phyloP scores from a whole-genome alignment of 441 rosid genomes.

The Capsella rubella region DNA sequence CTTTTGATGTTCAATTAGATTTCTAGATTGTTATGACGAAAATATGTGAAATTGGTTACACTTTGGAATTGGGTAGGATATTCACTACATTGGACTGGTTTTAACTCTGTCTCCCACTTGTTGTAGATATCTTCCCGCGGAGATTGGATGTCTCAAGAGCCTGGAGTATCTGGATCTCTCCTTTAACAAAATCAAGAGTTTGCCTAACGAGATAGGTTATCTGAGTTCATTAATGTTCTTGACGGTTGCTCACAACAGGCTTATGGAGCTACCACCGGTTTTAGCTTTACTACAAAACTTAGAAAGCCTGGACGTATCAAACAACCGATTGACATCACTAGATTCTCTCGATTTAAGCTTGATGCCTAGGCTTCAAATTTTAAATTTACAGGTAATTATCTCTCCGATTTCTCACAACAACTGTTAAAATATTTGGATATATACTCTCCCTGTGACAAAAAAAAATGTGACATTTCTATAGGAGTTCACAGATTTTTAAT shows the following conservation, averaged over 20 bases:
- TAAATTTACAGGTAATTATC: slow-evolving; percentile 83
- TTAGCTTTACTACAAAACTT: slow-evolving; percentile 74
- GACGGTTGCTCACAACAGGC: slow-evolving; percentile 87
- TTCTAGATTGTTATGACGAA: not conserved
- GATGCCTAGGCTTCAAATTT: slow-evolving; percentile 72
- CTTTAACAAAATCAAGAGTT: slow-evolving; percentile 85
- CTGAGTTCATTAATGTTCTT: slow-evolving; percentile 70
- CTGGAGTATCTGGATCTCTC: slow-evolving; percentile 91
- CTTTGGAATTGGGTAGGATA: slow-evolving; percentile 10
- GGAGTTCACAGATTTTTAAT: slow-evolving; percentile 28
- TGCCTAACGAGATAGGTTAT: slow-evolving; percentile 77
- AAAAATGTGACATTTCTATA: not conserved
- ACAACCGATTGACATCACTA: slow-evolving; percentile 78
- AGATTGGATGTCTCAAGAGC: slow-evolving; percentile 84
- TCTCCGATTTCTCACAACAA: not conserved
- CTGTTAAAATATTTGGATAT: slow-evolving; percentile 6
- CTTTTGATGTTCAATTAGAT: slow-evolving; percentile 7
- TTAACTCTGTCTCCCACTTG: slow-evolving; percentile 20
- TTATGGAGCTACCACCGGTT: slow-evolving; percentile 67
- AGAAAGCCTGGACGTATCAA: slow-evolving; percentile 82
- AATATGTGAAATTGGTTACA: not conserved
- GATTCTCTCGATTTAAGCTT: slow-evolving; percentile 72
- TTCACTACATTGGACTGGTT: slow-evolving; percentile 6
- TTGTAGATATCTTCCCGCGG: slow-evolving; percentile 91
- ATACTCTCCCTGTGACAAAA: not conserved